Percentiles rank a stretch among this genome's conserved stretches.
These are phyloP conservation scores for Pneumocystis murina DNA, from an alignment of 1,139 yeast species.

Conservation along the genomic window DNA sequence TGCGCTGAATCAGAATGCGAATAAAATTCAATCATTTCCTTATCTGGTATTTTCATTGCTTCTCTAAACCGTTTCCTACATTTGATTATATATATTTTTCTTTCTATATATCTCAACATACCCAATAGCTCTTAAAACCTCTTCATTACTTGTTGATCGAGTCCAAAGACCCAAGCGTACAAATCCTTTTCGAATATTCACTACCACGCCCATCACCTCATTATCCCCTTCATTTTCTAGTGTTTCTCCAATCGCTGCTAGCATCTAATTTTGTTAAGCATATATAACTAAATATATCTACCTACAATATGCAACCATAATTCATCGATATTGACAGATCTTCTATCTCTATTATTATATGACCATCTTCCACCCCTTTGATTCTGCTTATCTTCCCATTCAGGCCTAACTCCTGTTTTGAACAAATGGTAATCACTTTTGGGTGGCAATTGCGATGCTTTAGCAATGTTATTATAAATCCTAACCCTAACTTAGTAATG, in stretches of 20 bases:
- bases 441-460: constrained; percentile 77
- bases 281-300: not conserved
- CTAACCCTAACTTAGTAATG: not conserved
- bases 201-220: constrained; percentile 89
- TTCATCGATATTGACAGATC: constrained; percentile 56
- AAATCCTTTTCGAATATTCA: constrained; percentile 71
- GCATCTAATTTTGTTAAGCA: constrained; percentile 26
- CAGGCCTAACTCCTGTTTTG: constrained; percentile 89
- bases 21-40: constrained; percentile 60
- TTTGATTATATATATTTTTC: not conserved
- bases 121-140: constrained; percentile 45
- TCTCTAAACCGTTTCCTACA: constrained; percentile 41
- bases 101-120: not conserved
- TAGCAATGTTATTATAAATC: constrained; percentile 82
- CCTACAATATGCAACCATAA: constrained; percentile 48
- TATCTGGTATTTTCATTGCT: constrained; percentile 52
- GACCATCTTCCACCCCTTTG: constrained; percentile 93
- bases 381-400: constrained; percentile 92
- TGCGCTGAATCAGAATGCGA: constrained; percentile 33
- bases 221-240: constrained; percentile 41
- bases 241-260: constrained; percentile 91
- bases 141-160: constrained; percentile 53
- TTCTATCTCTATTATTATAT: constrained; percentile 54
- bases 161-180: constrained; percentile 91
- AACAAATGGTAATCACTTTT: constrained; percentile 92